phyloP scores from a whole-genome alignment of 2,329 filamentous ascomycete species.

The Fusarium keratoplasticum region DNA sequence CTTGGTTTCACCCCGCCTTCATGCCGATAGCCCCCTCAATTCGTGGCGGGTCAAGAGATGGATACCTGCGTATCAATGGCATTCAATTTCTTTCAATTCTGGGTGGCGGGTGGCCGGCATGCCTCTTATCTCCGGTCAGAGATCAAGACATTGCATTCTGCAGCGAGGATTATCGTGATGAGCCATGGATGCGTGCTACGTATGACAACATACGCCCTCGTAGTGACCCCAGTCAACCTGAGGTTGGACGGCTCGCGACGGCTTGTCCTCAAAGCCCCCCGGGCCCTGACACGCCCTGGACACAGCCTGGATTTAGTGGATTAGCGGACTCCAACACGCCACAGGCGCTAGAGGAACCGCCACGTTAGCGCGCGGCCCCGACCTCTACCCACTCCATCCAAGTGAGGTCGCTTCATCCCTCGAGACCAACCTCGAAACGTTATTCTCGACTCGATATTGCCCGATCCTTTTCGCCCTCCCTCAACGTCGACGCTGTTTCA shows the following conservation, averaged over 20 bases:
- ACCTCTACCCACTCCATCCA: conserved; percentile 3
- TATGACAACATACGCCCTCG: not conserved
- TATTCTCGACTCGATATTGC: conserved; percentile 25
- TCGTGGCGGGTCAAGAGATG: not conserved
- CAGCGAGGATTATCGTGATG: not conserved
- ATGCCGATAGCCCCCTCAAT: conserved; percentile 12
- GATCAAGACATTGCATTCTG: not conserved
- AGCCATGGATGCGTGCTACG: not conserved
- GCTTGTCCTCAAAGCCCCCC: conserved; percentile 1
- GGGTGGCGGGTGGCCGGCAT: not conserved
- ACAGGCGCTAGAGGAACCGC: conserved; percentile 40
- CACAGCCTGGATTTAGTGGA: conserved; percentile 26
- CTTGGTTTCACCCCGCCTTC: conserved; percentile 19
- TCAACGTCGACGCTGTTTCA: conserved; percentile 3
- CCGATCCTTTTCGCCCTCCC: conserved; percentile 5
- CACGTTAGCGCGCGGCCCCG: conserved; percentile 35
- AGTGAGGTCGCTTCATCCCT: conserved; percentile 26
- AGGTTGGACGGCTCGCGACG: conserved; percentile 6
- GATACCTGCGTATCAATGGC: not conserved
- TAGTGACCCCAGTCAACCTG: not conserved
- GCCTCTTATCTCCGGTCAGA: not conserved
- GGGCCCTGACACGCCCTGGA: conserved; percentile 1
- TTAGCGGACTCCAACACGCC: conserved; percentile 31
- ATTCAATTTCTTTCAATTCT: not conserved
- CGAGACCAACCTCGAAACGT: conserved; percentile 27